Base-by-base conservation (phyloP, 1,139 yeast genomes). In the Yamadazyma blattariae region DNA sequence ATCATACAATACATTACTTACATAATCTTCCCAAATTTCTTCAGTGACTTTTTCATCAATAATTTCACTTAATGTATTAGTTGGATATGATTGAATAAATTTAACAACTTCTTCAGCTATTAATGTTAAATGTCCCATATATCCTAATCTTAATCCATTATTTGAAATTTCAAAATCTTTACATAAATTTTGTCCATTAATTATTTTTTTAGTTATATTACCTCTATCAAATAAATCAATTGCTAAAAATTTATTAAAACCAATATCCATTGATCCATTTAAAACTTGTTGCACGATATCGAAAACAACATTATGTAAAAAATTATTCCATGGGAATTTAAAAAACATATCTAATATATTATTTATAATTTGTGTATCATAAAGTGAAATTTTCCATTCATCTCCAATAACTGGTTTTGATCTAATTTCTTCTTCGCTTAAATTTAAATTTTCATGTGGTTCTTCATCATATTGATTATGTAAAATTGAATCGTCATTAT, bases 41-140 rank as follows among this genome's bases (percentile, higher is more conserved):
- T 79, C 72, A 37, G 76, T 71, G 8, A 81, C 74, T 31, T 79
- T 79, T 15, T 64, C 71, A 41, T 79, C 79, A 24, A 87, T 80
- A 12, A 74, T 64, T 20, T 74, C 74, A 37, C 87, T 76, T 22
- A 83, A 62, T 2, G 79, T 63, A 44, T 71, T 76, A 26, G 82
- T 75, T 2, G 88, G 80, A 49, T 80, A 83, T 15, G 83, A 61
- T 32, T 87, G 88, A 20, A 90, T 84, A 57, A 92, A 92, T 57
- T 94, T 94, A 39, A 92, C 97, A 30, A 92, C 95, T 57, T 92
- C 99, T 56, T 94, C 98, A 7, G 97, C 95, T 44, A 94, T 90
- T 45, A 92, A 70, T 0, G 97, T 92, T 54, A 92, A 70, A 60
- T 92, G 98, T 20, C 99, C 99, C 95, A 92, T 94, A 58, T 85